phyloP scores from a whole-genome alignment of 2,329 filamentous ascomycete genomes.

The Arachnomyces sp. region DNA sequence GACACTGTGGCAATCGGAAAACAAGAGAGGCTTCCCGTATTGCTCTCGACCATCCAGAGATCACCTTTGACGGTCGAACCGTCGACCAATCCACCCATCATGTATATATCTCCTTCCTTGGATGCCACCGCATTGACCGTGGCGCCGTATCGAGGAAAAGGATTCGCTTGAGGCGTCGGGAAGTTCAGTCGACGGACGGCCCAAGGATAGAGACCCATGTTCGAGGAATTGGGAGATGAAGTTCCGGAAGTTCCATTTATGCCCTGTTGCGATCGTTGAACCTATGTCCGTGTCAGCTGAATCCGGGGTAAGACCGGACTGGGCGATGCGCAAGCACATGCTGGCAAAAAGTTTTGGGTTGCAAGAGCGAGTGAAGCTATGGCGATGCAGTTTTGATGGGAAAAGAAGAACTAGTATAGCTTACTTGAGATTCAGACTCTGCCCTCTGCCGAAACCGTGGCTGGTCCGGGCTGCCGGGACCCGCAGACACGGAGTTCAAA shows the following conservation, averaged over 20 bases:
- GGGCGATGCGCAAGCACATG: too few relatives aligned
- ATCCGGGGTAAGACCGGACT: neutral
- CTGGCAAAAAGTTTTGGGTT: conserved; percentile 2
- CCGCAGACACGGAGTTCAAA: conserved; percentile 62
- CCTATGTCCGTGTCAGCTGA: conserved; percentile 14
- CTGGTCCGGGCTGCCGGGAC: conserved; percentile 58
- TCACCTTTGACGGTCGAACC: conserved; percentile 94
- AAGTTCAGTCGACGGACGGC: conserved; percentile 84
- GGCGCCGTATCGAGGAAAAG: conserved; percentile 93
- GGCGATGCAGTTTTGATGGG: too few relatives aligned
- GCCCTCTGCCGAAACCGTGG: conserved; percentile 49
- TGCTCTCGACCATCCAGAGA: conserved; percentile 94
- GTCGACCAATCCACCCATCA: conserved; percentile 95
- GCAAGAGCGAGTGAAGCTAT: too few relatives aligned
- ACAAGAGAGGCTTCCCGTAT: conserved; percentile 71
- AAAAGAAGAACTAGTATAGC: conserved; percentile 15
- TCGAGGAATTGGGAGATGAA: conserved; percentile 43
- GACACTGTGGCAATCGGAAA: conserved; percentile 86
- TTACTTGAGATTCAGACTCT: conserved; percentile 50
- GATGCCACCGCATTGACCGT: conserved; percentile 88
- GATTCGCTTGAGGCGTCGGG: conserved; percentile 70
- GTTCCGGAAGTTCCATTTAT: conserved; percentile 43
- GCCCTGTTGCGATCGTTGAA: conserved; percentile 39
- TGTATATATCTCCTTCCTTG: conserved; percentile 93
- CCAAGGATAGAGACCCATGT: conserved; percentile 88